Base-by-base conservation (phyloP, 2,329 filamentous ascomycete genomes). In the Aspergillus chevalieri region DNA sequence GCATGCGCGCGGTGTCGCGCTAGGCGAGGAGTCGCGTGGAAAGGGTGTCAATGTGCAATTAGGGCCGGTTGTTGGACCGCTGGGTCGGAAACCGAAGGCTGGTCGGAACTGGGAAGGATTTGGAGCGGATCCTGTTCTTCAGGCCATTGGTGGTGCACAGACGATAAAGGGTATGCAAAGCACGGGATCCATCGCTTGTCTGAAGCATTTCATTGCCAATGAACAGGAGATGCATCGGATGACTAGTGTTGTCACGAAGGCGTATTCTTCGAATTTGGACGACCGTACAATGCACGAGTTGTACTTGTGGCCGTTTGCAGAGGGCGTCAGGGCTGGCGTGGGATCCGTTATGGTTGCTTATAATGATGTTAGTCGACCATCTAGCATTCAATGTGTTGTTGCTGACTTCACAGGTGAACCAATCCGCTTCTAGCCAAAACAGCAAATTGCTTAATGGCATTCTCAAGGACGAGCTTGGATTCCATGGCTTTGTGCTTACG, bases 91-190 rank as follows among this genome's bases (percentile, higher is more conserved):
- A 58, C 85, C 86, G 0, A 77, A 81, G 44, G 86, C 84, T 12
- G 87, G 87, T 14, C 79, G 87, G 36, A 87, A 82, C 58, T 90
- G 86, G 86, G 87, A 90, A 63, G 81, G 81, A 0, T 89, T 89
- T 58, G 85, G 84, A 1, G 70, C 78, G 1, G 86, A 90, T 61
- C 85, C 86, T 0, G 80, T 81, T 2, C 74, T 90, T 24, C 79
- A 83, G 58, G 80, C 71, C 0, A 66, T 76, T 48, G 73, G 74
- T 3, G 78, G 69, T 15, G 71, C 74, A 2, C 61, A 76, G 52
- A 81, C 78, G 1, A 76, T 83, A 50, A 72, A 72, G 57, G 80
- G 80, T 1, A 76, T 83, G 52, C 80, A 83, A 58, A 73, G 74
- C 8, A 71, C 76, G 24, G 79, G 77, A 6, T 77, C 80, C 0